Base-by-base conservation (phyloP, 495 filamentous ascomycete species). In the Bacidia gigantensis region DNA sequence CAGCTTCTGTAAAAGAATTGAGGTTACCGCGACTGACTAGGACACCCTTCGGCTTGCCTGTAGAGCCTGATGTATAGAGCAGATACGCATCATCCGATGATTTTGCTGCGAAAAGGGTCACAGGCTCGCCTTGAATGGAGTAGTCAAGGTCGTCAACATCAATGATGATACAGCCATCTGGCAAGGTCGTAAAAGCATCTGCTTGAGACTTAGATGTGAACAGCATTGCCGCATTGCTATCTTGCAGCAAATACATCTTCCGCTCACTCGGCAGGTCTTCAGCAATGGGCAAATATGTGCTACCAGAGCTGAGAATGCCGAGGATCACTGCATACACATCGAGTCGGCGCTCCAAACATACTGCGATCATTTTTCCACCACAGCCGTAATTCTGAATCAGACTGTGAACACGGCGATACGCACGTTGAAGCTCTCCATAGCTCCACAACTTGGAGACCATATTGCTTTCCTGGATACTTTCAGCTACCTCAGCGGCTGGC, bases 211-310 rank as follows among this genome's bases (percentile, higher is more conserved):
- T 50, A 26, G 58, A 60, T 0, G 65, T 66, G 40, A 69, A 67
- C 2, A 69, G 52, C 40, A 69, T 51, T 3, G 62, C 61, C 14
- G 59, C 61, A 9, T 61, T 43, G 18, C 58, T 62, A 56, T 74
- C 71, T 35, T 69, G 59, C 21, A 70, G 26, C 43, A 74, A 61
- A 47, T 72, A 73, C 11, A 64, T 57, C 52, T 71, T 73, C 0
- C 71, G 68, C 24, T 71, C 68, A 3, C 61, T 60, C 3, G 71
- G 71, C 42, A 72, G 62, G 14, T 61, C 58, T 18, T 72, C 69
- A 46, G 68, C 71, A 50, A 74, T 71, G 0, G 89, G 87, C 18
- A 95, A 70, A 65, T 89, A 96, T 1, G 80, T 76, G 59, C 84
- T 90, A 0, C 88, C 89, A 22, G 69, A 65, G 46, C 68, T 69